Evolutionary conservation across 140 eudicot genomes (phyloP).

Genomic region (Flaveria floridana): DNA sequence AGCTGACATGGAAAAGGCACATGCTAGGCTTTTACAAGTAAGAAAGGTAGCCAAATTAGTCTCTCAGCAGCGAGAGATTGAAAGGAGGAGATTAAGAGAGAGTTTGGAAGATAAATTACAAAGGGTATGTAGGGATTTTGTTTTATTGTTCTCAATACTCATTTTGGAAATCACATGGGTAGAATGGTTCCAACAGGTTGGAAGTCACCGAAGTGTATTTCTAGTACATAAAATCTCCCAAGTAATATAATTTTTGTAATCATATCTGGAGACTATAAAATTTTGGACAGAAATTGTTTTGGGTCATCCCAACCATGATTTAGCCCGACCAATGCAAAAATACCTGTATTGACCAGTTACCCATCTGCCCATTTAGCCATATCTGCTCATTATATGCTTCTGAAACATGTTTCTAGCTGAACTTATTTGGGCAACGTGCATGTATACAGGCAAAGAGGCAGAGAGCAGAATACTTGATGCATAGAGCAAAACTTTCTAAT

Average conservation of each 20-base stretch:
- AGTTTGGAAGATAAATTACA: constrained; percentile 75
- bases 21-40: constrained; percentile 68
- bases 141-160: constrained; percentile 4
- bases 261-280: not conserved
- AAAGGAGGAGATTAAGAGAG: constrained; percentile 71
- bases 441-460: constrained; percentile 85
- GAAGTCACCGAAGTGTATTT: not conserved
- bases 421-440: constrained; percentile 7
- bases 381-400: not conserved
- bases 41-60: constrained; percentile 66
- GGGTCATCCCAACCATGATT: not conserved
- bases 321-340: not conserved
- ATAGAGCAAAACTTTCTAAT: constrained; percentile 36
- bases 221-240: not conserved
- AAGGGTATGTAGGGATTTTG: constrained; percentile 50
- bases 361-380: not conserved
- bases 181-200: no score
- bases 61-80: constrained; percentile 72
- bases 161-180: not conserved
- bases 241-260: not conserved
- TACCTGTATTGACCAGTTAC: not conserved
- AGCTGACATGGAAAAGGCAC: constrained; percentile 80
- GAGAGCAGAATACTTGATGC: constrained; percentile 80
- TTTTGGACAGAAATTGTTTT: not conserved
- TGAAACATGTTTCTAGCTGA: not conserved